Evolutionary conservation across 176 grass and related monocot genomes (phyloP), one percentile per base, ranked within the genome.

Genomic region (Oryza glumipatula): DNA sequence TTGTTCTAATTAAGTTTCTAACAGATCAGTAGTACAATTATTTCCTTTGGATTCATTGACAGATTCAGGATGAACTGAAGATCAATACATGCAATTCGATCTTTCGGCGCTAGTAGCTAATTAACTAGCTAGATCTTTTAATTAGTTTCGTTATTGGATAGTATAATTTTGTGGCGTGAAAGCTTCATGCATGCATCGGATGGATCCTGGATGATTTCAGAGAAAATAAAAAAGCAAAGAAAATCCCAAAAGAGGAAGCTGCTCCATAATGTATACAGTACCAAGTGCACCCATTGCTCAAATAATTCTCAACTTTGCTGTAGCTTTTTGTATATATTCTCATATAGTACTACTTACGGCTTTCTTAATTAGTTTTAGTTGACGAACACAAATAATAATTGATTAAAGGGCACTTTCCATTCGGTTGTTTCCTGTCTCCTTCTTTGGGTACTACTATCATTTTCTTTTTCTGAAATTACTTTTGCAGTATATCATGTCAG

Each of bases 241-340:
- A 28, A 54, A 84, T 84, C 82, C 32, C 45, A 1, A 68, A 84
- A 84, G 63, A 41, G 67, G 33, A 5, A 56, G 51, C 51, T 56
- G 51, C 51, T 56, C 51, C 51, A 56, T 56, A 7, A 19, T 17
- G 16, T 17, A 1, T 56, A 56, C 52, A 56, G 52, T n/a, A 21
- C 48, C 5, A 82, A 44, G 23, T 2, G 21, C 10, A 70, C 68
- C 80, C 5, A 63, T 32, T 8, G 24, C 24, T 75, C 28, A 17
- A 67, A 76, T 51, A 22, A 84, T 68, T 51, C 71, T n/a, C 2
- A 3, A 4, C 80, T 58, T 58, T 58, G 54, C 54, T 58, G 19
- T n/a, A 58, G 19, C 65, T 67, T 83, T 67, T 14, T 45, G 68
- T 72, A 2, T 19, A n/a, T 52, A 52, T 49, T 49, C 69, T 41